Conservation (phyloP, 2,329 filamentous ascomycete species). For the Colletotrichum melonis region DNA sequence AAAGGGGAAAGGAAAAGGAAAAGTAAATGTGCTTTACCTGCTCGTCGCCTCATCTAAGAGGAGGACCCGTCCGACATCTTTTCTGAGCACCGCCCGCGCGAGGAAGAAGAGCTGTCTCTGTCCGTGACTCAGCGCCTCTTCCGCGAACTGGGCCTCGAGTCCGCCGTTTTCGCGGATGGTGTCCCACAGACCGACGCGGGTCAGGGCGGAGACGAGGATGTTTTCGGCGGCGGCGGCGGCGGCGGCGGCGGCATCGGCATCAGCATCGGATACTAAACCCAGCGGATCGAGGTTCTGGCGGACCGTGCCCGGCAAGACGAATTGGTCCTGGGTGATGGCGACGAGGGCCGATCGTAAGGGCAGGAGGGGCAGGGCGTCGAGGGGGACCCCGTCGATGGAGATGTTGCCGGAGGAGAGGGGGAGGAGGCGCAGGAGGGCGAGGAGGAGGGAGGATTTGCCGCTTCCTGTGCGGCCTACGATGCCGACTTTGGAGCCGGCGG, state of each 20-base stretch:
- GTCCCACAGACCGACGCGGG: conserved; percentile 34
- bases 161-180: conserved; percentile 40
- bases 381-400: conserved; percentile 44
- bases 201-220: conserved; percentile 7
- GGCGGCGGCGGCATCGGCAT: conserved; percentile 45
- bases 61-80: conserved; percentile 50
- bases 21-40: conserved; percentile 38
- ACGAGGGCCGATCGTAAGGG: conserved; percentile 36
- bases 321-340: conserved; percentile 30
- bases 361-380: conserved; percentile 32
- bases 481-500: conserved; percentile 46
- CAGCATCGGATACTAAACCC: background rate
- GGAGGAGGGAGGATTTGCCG: conserved; percentile 40
- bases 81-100: conserved; percentile 45
- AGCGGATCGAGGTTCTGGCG: conserved; percentile 69
- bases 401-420: conserved; percentile 53
- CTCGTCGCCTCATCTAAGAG: conserved; percentile 55
- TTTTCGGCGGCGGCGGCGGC: conserved; percentile 65
- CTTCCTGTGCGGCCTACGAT: conserved; percentile 49
- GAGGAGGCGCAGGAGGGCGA: conserved; percentile 57
- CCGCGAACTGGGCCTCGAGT: conserved; percentile 39
- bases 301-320: conserved; percentile 30
- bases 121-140: conserved; percentile 46
- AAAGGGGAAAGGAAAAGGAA: background rate
- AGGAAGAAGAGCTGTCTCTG: conserved; percentile 48